A percentile compares a stretch with the other conserved stretches of the same genome.
Conservation (phyloP, 2,329 filamentous ascomycete species). For the Talaromyces sp. region DNA sequence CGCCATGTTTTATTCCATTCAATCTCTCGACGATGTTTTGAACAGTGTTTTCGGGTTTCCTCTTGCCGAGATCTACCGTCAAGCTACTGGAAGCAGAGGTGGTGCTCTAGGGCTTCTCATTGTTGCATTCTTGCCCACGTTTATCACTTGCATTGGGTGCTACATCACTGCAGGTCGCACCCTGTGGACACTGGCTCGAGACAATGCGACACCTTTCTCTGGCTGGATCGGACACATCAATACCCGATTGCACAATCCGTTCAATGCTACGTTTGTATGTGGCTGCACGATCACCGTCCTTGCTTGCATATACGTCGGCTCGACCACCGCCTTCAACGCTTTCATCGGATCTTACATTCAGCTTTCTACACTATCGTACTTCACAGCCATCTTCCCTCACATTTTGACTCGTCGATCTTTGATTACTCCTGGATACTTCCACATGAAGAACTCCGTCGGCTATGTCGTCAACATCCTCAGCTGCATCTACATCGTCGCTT, state of each 20-base stretch:
- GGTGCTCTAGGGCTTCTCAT: slow-evolving; percentile 58
- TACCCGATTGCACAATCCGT: slow-evolving; percentile 55
- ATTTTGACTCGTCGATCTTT: slow-evolving; percentile 51
- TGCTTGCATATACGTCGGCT: slow-evolving; percentile 57
- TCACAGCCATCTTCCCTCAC: slow-evolving; percentile 51
- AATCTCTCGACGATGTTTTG: slow-evolving; percentile 42
- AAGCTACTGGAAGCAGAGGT: slow-evolving; percentile 48
- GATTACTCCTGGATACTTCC: slow-evolving; percentile 54
- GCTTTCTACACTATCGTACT: slow-evolving; percentile 55
- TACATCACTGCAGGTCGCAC: slow-evolving; percentile 62
- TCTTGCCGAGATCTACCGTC: slow-evolving; percentile 47
- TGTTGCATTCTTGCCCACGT: slow-evolving; percentile 54
- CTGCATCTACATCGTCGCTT: slow-evolving; percentile 54
- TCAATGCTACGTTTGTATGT: slow-evolving; percentile 58
- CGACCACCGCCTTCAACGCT: slow-evolving; percentile 54
- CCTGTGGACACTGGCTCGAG: slow-evolving; percentile 58
- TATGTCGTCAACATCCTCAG: slow-evolving; percentile 49
- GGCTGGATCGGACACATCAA: slow-evolving; percentile 54
- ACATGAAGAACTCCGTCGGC: slow-evolving; percentile 50
- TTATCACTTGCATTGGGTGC: slow-evolving; percentile 52
- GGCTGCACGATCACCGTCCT: slow-evolving; percentile 52
- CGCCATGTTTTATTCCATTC: slow-evolving; percentile 52
- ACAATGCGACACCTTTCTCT: slow-evolving; percentile 59
- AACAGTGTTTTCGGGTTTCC: slow-evolving; percentile 43
- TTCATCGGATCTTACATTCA: slow-evolving; percentile 59